Evolutionary conservation across 2,329 filamentous ascomycete species (phyloP).

Genomic region (Sclerotinia sclerotiorum): DNA sequence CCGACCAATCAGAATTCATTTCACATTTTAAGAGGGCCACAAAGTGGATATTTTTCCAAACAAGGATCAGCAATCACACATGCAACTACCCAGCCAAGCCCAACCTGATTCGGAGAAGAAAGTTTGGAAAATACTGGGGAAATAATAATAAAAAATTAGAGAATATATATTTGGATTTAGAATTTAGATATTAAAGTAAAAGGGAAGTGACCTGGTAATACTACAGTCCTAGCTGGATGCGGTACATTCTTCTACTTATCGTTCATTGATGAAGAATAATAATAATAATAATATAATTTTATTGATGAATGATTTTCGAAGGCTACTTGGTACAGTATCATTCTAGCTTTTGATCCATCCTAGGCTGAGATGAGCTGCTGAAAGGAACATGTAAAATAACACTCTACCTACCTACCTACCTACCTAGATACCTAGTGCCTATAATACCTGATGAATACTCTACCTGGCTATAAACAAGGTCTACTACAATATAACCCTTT

Average conservation of each 20-base stretch:
- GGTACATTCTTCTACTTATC: neutral
- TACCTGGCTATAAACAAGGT: neutral
- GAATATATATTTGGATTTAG: neutral
- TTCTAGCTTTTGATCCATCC: neutral
- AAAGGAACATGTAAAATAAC: neutral
- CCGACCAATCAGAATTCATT: conserved; percentile 29
- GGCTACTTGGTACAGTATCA: neutral
- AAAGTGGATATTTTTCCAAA: neutral
- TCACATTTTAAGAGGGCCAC: conserved; percentile 3
- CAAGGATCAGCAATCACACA: conserved; percentile 11
- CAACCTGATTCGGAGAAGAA: neutral
- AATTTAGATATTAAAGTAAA: neutral
- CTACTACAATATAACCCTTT: neutral
- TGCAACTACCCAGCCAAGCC: conserved; percentile 6
- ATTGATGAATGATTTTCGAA: neutral
- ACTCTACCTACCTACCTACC: neutral
- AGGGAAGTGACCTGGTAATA: neutral
- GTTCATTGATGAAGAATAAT: neutral
- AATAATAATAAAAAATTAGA: neutral
- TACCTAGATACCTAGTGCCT: too few relatives aligned
- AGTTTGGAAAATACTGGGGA: neutral
- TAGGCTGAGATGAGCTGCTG: neutral
- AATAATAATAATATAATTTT: too few relatives aligned
- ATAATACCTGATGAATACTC: neutral
- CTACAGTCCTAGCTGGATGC: neutral